Conservation (phyloP, 2,329 filamentous ascomycete genomes). For the Colletotrichum destructivum region DNA sequence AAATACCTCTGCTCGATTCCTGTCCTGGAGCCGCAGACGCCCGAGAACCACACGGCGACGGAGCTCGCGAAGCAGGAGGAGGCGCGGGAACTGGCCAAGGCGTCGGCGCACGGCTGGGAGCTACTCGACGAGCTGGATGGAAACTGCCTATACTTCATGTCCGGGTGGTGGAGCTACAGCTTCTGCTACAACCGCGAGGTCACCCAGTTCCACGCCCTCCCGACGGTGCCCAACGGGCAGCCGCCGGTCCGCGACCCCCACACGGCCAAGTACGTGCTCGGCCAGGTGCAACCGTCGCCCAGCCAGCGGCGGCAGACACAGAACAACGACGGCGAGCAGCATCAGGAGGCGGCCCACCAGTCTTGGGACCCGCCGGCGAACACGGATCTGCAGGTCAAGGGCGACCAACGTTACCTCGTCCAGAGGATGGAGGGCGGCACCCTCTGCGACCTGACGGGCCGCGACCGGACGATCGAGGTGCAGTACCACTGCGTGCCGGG, state of each 20-base stretch:
- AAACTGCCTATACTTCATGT: conserved; percentile 84
- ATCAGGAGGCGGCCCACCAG: conserved; percentile 27
- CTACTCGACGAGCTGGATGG: conserved; percentile 84
- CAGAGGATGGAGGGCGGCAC: conserved; percentile 87
- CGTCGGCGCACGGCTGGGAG: conserved; percentile 84
- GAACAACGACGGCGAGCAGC: conserved; percentile 34
- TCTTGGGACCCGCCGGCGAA: conserved; percentile 51
- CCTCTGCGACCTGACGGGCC: conserved; percentile 87
- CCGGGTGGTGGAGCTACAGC: conserved; percentile 96
- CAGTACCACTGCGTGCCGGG: conserved; percentile 86
- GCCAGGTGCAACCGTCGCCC: conserved; percentile 63
- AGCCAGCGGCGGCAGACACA: conserved; percentile 40
- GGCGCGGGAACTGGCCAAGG: conserved; percentile 83
- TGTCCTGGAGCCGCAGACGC: conserved; percentile 70
- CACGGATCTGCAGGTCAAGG: conserved; percentile 83
- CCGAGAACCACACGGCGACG: conserved; percentile 76
- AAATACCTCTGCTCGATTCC: conserved; percentile 91
- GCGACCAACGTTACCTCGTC: conserved; percentile 87
- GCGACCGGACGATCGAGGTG: conserved; percentile 86
- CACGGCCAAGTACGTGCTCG: conserved; percentile 84
- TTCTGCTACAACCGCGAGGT: conserved; percentile 93
- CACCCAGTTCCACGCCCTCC: conserved; percentile 90
- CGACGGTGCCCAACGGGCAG: conserved; percentile 75
- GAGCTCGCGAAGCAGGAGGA: conserved; percentile 80
- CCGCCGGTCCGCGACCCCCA: conserved; percentile 84